phyloP scores from a whole-genome alignment of 1,284 basidiomycete species.

The Puccinia polysora region DNA sequence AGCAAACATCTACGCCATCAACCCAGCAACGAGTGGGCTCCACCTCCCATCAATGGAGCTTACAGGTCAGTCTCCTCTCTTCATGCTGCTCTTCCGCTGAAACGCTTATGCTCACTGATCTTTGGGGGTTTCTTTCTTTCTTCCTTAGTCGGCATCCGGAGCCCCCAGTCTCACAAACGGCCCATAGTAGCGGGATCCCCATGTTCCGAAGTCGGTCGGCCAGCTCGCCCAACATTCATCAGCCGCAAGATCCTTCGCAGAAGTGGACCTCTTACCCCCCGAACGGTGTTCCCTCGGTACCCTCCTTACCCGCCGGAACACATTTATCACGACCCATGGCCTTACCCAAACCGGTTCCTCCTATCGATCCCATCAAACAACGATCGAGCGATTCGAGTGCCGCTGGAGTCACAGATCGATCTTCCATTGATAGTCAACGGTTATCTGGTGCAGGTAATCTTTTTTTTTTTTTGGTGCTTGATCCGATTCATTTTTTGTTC shows the following conservation, averaged over 20 bases:
- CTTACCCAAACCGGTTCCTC: background rate
- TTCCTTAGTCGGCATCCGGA: background rate
- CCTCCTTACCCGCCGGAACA: background rate
- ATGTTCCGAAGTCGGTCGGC: conserved; percentile 55
- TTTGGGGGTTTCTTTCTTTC: background rate
- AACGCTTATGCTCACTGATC: background rate
- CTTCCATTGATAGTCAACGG: conserved; percentile 19
- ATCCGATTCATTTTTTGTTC: background rate
- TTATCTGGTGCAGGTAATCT: background rate
- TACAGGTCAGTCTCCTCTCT: no score
- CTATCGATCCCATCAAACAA: conserved; percentile 15
- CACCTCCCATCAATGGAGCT: background rate
- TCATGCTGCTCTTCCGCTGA: no score
- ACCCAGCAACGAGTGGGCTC: conserved; percentile 49
- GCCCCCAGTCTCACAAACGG: background rate
- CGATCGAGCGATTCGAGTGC: conserved; percentile 24
- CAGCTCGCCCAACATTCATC: conserved; percentile 57
- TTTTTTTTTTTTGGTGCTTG: background rate
- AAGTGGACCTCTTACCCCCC: background rate
- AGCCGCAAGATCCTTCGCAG: conserved; percentile 44
- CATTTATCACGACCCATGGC: background rate
- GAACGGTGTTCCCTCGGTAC: conserved; percentile 15
- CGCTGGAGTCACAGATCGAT: conserved; percentile 19
- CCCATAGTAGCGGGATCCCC: conserved; percentile 45
- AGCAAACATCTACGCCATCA: conserved; percentile 47